Conservation (phyloP, 768 basidiomycete species). For the Tylopilus sp. region DNA sequence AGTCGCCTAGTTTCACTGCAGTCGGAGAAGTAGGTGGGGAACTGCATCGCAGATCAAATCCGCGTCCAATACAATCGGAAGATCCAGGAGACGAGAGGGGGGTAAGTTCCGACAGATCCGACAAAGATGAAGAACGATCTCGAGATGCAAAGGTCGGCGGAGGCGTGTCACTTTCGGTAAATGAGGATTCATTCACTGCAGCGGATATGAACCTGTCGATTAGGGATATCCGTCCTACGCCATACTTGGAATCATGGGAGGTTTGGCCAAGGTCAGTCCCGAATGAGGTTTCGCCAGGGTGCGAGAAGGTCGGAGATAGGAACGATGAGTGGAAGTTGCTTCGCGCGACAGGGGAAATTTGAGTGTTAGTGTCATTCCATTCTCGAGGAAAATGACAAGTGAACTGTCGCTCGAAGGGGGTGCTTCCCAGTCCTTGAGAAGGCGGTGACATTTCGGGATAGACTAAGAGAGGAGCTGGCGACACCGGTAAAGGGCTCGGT, state of each 20-base stretch:
- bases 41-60: constrained; percentile 4
- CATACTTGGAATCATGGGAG: constrained; percentile 8
- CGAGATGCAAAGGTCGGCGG: constrained; percentile 3
- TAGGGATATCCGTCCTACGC: constrained; percentile 19
- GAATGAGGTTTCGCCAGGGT: not conserved
- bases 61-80: constrained; percentile 3
- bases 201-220: constrained; percentile 30
- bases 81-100: constrained; percentile 25
- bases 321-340: not conserved
- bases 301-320: constrained; percentile 7
- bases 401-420: constrained; percentile 31
- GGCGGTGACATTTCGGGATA: constrained; percentile 29
- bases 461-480: constrained; percentile 14
- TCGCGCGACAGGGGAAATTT: constrained; percentile 25
- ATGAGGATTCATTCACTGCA: constrained; percentile 13
- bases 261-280: not conserved
- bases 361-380: constrained; percentile 15
- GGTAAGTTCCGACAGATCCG: constrained; percentile 29
- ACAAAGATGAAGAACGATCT: constrained; percentile 23
- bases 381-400: constrained; percentile 14
- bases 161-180: not conserved
- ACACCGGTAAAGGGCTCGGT: constrained; percentile 25
- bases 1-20: not conserved
- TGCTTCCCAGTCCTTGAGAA: constrained; percentile 21
- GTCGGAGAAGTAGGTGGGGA: constrained; percentile 22